Evolutionary conservation across 495 filamentous ascomycete genomes (phyloP).

Genomic region (Cryomyces minteri): DNA sequence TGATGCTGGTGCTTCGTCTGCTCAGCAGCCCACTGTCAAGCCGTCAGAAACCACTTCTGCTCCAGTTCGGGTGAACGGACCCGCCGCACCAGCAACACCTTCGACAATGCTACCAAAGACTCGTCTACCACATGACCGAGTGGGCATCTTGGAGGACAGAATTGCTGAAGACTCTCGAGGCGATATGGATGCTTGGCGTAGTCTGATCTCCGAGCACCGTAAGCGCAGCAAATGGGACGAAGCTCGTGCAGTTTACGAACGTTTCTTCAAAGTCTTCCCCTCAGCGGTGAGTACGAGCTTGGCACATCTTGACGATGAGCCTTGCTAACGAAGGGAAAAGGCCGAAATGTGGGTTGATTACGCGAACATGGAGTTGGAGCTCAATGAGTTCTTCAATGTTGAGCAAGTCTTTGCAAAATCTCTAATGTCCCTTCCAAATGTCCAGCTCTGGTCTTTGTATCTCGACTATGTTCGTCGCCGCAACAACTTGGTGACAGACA

Average conservation of each 20-base stretch:
- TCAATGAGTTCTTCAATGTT: conserved; percentile 54
- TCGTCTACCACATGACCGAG: conserved; percentile 55
- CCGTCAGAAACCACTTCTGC: conserved; percentile 11
- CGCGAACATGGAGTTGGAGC: conserved; percentile 68
- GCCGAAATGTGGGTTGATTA: conserved; percentile 80
- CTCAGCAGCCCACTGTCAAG: neutral
- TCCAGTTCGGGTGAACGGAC: neutral
- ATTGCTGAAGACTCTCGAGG: conserved; percentile 81
- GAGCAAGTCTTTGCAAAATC: conserved; percentile 68
- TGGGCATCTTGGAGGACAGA: conserved; percentile 76
- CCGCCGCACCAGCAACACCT: conserved; percentile 2
- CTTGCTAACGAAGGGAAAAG: conserved; percentile 25
- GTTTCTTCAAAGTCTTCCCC: conserved; percentile 75
- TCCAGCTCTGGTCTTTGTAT: conserved; percentile 83
- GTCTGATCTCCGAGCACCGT: conserved; percentile 69
- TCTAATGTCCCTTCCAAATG: conserved; percentile 53
- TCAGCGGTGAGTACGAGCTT: conserved; percentile 52
- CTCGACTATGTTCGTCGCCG: conserved; percentile 84
- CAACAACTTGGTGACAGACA: conserved; percentile 69
- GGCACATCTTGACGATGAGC: conserved; percentile 4
- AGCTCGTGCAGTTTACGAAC: conserved; percentile 61
- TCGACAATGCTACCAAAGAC: conserved; percentile 21
- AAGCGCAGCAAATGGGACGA: conserved; percentile 66
- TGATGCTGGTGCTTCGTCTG: conserved; percentile 3
- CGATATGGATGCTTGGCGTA: conserved; percentile 77